These are phyloP conservation scores for Scleroderma bovista DNA, from an alignment of 768 basidiomycete species.

Conservation along the genomic window DNA sequence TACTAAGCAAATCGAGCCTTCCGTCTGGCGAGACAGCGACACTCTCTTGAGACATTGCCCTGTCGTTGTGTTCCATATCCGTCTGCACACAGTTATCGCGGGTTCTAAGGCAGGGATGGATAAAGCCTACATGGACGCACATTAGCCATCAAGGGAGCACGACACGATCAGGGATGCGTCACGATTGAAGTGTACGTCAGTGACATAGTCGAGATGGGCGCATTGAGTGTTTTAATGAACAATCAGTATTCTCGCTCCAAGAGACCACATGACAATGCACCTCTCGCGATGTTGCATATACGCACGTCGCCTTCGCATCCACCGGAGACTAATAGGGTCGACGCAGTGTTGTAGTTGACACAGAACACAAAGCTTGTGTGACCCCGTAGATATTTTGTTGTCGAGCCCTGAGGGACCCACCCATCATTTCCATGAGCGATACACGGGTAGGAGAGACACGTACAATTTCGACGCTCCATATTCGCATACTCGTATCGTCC, in stretches of 20 bases:
- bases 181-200: constrained; percentile 88
- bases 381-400: constrained; percentile 66
- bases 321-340: constrained; percentile 87
- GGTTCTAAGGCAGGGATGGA: background rate
- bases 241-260: constrained; percentile 34
- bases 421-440: background rate
- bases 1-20: constrained; percentile 50
- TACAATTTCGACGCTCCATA: constrained; percentile 85
- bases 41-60: constrained; percentile 95
- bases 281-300: constrained; percentile 86
- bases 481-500: constrained; percentile 83
- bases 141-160: constrained; percentile 88
- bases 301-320: constrained; percentile 89
- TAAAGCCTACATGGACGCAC: constrained; percentile 41
- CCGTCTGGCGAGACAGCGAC: constrained; percentile 31
- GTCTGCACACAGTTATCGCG: constrained; percentile 43
- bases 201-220: constrained; percentile 93
- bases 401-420: constrained; percentile 48
- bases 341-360: constrained; percentile 83
- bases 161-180: constrained; percentile 91
- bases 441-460: constrained; percentile 22
- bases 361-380: constrained; percentile 90
- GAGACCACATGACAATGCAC: constrained; percentile 33
- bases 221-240: constrained; percentile 81
- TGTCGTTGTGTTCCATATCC: constrained; percentile 90